Percentiles rank a stretch among this genome's conserved stretches.
These are phyloP conservation scores for Cryptosporidium sp. DNA, from an alignment of 169 alveolate genomes.

Conservation along the genomic window DNA sequence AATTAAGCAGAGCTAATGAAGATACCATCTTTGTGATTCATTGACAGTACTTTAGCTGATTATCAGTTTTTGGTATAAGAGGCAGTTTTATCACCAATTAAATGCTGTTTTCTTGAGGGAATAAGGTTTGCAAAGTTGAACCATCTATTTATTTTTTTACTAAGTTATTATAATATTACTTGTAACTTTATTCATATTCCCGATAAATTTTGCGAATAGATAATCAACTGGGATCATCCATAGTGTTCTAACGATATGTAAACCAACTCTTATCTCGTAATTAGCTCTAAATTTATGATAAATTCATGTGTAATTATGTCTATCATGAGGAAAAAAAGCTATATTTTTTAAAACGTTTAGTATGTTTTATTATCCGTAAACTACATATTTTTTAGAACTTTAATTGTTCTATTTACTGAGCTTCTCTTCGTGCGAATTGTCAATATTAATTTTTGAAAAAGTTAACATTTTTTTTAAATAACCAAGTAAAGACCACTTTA, in stretches of 20 bases:
- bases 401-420: no score
- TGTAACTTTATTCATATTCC: constrained; percentile 2
- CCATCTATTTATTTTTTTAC: not conserved
- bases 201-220: not conserved
- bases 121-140: constrained; percentile 1
- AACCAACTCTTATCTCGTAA: not conserved
- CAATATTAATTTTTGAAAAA: no score
- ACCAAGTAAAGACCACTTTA: no score
- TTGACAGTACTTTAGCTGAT: not conserved
- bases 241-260: not conserved
- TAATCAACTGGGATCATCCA: not conserved
- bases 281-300: not conserved
- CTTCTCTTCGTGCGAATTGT: no score
- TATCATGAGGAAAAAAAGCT: not conserved
- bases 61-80: not conserved
- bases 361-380: not conserved
- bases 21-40: not conserved
- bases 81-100: not conserved
- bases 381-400: no score
- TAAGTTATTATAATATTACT: not conserved
- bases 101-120: not conserved
- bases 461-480: no score
- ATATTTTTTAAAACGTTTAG: no score
- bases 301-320: not conserved
- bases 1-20: not conserved